These are phyloP conservation scores for Ogataea glucozyma DNA, from an alignment of 805 yeast species.

Conservation along the genomic window DNA sequence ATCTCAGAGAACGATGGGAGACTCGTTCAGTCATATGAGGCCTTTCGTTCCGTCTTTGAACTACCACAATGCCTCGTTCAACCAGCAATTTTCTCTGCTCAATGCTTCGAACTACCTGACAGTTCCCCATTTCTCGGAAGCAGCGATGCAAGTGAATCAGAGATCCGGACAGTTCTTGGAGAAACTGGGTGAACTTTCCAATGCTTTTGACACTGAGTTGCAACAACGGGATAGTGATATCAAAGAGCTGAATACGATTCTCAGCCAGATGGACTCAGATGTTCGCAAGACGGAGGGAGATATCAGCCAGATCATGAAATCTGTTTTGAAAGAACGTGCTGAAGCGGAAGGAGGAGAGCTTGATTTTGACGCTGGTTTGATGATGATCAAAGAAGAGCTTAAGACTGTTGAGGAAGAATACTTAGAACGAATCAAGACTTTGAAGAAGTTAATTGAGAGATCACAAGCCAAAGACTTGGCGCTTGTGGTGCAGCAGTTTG, in stretches of 20 bases:
- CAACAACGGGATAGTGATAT: conserved; percentile 41
- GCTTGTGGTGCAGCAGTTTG: conserved; percentile 40
- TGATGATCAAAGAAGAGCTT: conserved; percentile 18
- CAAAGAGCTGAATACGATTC: conserved; percentile 30
- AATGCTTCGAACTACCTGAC: conserved; percentile 25
- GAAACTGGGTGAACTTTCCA: conserved; percentile 47
- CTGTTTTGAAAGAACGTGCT: conserved; percentile 23
- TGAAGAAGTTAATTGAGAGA: conserved; percentile 38
- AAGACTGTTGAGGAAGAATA: conserved; percentile 22
- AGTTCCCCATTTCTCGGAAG: conserved; percentile 49
- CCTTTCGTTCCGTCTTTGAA: conserved; percentile 29
- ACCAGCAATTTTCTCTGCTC: conserved; percentile 19
- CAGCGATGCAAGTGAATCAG: conserved; percentile 55
- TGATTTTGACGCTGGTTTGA: conserved; percentile 26
- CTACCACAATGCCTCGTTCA: conserved; percentile 17
- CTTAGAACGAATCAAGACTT: conserved; percentile 17
- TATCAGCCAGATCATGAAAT: conserved; percentile 38
- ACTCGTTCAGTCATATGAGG: conserved; percentile 28
- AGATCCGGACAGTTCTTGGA: conserved; percentile 50
- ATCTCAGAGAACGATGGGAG: conserved; percentile 16
- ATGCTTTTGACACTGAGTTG: conserved; percentile 57
- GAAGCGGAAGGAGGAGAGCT: conserved; percentile 22
- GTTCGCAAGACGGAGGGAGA: conserved; percentile 33
- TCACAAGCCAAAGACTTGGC: conserved; percentile 49
- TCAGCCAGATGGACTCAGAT: conserved; percentile 35